These are phyloP conservation scores for Xylaria longipes DNA, from an alignment of 495 filamentous ascomycete species.

Conservation along the genomic window DNA sequence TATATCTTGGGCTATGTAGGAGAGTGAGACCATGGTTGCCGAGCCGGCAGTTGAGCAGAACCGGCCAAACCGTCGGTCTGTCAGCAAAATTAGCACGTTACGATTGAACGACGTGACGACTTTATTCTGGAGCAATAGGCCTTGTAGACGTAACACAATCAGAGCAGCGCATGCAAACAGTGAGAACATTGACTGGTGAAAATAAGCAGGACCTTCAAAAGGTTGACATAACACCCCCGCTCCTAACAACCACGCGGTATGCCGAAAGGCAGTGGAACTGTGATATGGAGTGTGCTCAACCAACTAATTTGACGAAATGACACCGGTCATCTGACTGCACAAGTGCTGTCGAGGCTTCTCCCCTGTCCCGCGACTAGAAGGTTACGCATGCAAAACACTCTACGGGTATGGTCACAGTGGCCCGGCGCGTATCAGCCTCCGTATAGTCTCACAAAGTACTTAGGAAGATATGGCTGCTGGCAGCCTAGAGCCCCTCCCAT, in stretches of 20 bases:
- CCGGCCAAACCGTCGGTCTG: background rate
- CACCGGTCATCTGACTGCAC: background rate
- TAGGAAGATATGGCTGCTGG: too few relatives aligned
- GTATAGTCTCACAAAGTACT: background rate
- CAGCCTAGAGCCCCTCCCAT: background rate
- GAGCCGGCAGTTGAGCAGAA: background rate
- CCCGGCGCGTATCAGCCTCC: background rate
- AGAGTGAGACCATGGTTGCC: background rate
- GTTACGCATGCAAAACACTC: slow-evolving; percentile 8
- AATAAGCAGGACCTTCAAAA: background rate
- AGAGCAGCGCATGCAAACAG: slow-evolving; percentile 8
- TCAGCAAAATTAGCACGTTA: background rate
- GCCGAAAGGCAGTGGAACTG: slow-evolving; percentile 1
- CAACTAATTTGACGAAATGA: background rate
- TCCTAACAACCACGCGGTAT: background rate
- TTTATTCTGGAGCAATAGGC: background rate
- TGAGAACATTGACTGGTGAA: background rate
- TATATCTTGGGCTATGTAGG: background rate
- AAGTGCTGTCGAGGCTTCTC: background rate
- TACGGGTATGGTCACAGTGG: background rate
- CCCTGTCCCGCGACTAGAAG: background rate
- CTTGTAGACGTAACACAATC: background rate
- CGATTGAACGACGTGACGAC: background rate
- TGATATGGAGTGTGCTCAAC: slow-evolving; percentile 3
- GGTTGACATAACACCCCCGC: background rate